Evolutionary conservation across 352 stramenopile species (phyloP), one percentile per base, ranked within the genome.

Genomic region (Ophiocytium majus): DNA sequence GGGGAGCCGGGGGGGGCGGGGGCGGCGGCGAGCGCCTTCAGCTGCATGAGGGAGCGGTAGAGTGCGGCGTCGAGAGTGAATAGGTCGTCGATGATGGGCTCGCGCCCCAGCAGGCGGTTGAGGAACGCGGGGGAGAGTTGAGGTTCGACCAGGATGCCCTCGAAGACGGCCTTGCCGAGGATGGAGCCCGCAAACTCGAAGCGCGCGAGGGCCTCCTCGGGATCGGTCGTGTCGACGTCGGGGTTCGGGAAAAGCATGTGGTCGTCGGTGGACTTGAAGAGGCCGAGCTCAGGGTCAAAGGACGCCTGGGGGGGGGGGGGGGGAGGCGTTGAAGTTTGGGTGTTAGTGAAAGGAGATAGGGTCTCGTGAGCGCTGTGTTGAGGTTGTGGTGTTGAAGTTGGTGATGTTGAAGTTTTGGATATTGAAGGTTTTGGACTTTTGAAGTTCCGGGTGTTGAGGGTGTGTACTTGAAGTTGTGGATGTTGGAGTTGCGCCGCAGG

Each of bases 81-180:
- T 10, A 99, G 88, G 81, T 98, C 95, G 87, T 98, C 95, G 32
- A 94, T 87, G 34, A 90, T 90, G 83, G 95, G 95, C 28, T 88
- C 88, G 82, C 93, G 93, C 32, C 92, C 92, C 43, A 98, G 90
- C 9, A 98, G 90, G 84, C 97, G 96, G 83, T 97, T 97, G 0
- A 99, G 90, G 90, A 98, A 98, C 9, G 97, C 97, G 43, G 95
- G 91, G 79, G 94, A 94, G 89, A 98, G 98, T 75, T 98, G 96
- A 0, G 96, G 95, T 88, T 98, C 92, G 0, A 98, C 95, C 32
- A 98, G 90, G 80, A 98, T 97, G n/a, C 93, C 95, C 91, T 98
- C 94, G 37, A 86, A 88, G 28, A 90, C 37, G 23, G 96, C 95
- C 86, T 99, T 99, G 43, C 94, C 97, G 5, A 99, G 87, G 31